These are phyloP conservation scores for Rhexocercosporidium sp. DNA, from an alignment of 2,329 filamentous ascomycete genomes.

Conservation along the genomic window DNA sequence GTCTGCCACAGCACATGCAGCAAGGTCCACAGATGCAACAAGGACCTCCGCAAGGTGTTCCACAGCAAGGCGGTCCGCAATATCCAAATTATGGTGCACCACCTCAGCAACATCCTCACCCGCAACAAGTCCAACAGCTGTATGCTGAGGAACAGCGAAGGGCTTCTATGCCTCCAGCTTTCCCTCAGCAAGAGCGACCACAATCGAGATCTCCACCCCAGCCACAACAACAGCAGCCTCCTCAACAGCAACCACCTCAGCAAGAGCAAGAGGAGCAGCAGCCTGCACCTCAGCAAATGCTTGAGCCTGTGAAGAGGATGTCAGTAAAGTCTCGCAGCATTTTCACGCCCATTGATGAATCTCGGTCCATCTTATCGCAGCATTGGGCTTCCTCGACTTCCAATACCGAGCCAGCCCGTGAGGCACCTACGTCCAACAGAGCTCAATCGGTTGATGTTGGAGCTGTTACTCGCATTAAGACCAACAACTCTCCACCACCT, in stretches of 20 bases:
- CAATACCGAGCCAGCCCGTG: slow-evolving; percentile 42
- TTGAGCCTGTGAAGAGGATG: slow-evolving; percentile 55
- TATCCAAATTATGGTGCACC: slow-evolving; percentile 48
- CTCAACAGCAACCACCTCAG: slow-evolving; percentile 55
- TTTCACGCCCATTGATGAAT: slow-evolving; percentile 96
- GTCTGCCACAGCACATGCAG: slow-evolving; percentile 39
- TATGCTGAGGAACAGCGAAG: slow-evolving; percentile 80
- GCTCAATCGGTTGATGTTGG: slow-evolving; percentile 70
- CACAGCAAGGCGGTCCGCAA: slow-evolving; percentile 46
- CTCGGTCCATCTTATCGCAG: slow-evolving; percentile 83
- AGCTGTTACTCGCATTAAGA: slow-evolving; percentile 56
- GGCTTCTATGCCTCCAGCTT: slow-evolving; percentile 74
- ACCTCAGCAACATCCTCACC: slow-evolving; percentile 42
- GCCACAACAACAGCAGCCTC: slow-evolving; percentile 61
- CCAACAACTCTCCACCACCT: slow-evolving; percentile 59
- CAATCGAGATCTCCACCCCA: slow-evolving; percentile 62
- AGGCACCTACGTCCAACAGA: slow-evolving; percentile 50
- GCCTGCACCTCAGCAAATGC: slow-evolving; percentile 55
- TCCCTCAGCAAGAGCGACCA: slow-evolving; percentile 62
- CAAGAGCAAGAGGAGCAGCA: slow-evolving; percentile 51
- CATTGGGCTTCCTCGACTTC: slow-evolving; percentile 73
- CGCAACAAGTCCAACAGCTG: slow-evolving; percentile 62
- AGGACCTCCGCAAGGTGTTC: slow-evolving; percentile 44
- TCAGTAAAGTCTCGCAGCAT: slow-evolving; percentile 72
- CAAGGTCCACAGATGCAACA: slow-evolving; percentile 42